A percentile compares a stretch with the other conserved stretches of the same genome.
phyloP scores from a whole-genome alignment of 345 rosid genomes.

The Alliaria petiolata region DNA sequence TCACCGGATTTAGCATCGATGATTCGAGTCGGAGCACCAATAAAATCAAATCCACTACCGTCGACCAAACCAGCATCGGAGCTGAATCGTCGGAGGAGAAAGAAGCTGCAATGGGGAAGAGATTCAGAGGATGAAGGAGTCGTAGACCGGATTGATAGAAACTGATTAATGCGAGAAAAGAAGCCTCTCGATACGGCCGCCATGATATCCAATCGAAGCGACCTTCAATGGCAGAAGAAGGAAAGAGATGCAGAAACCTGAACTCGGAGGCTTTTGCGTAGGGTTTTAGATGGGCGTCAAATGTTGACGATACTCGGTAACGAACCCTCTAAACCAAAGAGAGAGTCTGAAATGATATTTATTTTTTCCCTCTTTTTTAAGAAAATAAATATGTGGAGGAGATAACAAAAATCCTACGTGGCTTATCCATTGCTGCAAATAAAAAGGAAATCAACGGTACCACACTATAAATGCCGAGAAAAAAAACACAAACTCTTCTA shows the following conservation, averaged over 20 bases:
- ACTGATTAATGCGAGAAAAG: slow-evolving; percentile 51
- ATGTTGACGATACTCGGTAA: background rate
- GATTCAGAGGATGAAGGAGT: slow-evolving; percentile 12
- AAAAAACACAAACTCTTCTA: background rate
- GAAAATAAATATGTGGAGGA: slow-evolving; percentile 19
- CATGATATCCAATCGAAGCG: slow-evolving; percentile 38
- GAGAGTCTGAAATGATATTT: background rate
- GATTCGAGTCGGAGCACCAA: slow-evolving; percentile 35
- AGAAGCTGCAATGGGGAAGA: slow-evolving; percentile 10
- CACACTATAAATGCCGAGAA: background rate
- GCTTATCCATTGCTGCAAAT: slow-evolving; percentile 28
- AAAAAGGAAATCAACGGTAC: background rate
- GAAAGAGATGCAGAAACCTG: slow-evolving; percentile 7
- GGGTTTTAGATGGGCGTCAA: slow-evolving; percentile 29
- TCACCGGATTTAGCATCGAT: slow-evolving; percentile 54
- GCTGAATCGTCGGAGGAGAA: slow-evolving; percentile 37
- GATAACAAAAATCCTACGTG: slow-evolving; percentile 27
- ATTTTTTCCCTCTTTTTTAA: background rate
- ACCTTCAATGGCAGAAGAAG: slow-evolving; percentile 26
- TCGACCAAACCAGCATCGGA: slow-evolving; percentile 39
- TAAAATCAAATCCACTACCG: slow-evolving; percentile 29
- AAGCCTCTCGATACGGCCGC: slow-evolving; percentile 68
- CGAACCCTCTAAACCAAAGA: background rate
- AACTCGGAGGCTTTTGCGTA: slow-evolving; percentile 31
- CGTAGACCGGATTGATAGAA: slow-evolving; percentile 21